Percentiles rank a stretch among this genome's conserved stretches.
Conservation (phyloP, 805 yeast genomes). For the Helenozyma baotianmanensis region DNA sequence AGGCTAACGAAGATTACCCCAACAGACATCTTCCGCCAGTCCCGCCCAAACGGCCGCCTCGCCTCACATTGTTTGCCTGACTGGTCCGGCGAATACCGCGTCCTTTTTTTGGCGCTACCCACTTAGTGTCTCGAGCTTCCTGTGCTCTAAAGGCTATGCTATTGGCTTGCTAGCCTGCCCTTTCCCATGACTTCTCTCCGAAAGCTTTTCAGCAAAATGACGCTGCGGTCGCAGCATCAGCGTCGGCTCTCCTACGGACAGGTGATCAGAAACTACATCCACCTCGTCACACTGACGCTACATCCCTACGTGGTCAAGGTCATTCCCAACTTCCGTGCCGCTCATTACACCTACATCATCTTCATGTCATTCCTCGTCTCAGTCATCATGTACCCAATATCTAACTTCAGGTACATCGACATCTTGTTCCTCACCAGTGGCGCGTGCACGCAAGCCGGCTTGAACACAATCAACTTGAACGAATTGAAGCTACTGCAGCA, state of each 20-base stretch:
- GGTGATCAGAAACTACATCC: slow-evolving; percentile 30
- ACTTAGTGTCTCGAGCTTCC: too few relatives aligned
- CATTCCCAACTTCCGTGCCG: slow-evolving; percentile 55
- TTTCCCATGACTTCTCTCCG: too few relatives aligned
- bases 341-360: slow-evolving; percentile 71
- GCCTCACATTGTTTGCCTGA: too few relatives aligned
- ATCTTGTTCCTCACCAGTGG: slow-evolving; percentile 73
- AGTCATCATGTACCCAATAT: slow-evolving; percentile 70
- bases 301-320: slow-evolving; percentile 39
- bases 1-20: too few relatives aligned
- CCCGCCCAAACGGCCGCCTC: too few relatives aligned
- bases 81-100: too few relatives aligned
- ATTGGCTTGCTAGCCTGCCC: too few relatives aligned
- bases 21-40: too few relatives aligned
- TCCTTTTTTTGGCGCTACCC: too few relatives aligned
- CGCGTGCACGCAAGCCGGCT: slow-evolving; percentile 86
- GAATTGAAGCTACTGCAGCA: slow-evolving; percentile 72
- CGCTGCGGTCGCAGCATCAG: too few relatives aligned
- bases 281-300: slow-evolving; percentile 28
- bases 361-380: slow-evolving; percentile 61
- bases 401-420: slow-evolving; percentile 67
- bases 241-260: slow-evolving; percentile 1
- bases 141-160: too few relatives aligned
- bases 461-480: slow-evolving; percentile 74
- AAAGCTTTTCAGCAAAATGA: too few relatives aligned